A percentile compares a stretch with the other conserved stretches of the same genome.
These are phyloP conservation scores for Hanseniaspora thailandica DNA, from an alignment of 805 yeast genomes.

Conservation along the genomic window DNA sequence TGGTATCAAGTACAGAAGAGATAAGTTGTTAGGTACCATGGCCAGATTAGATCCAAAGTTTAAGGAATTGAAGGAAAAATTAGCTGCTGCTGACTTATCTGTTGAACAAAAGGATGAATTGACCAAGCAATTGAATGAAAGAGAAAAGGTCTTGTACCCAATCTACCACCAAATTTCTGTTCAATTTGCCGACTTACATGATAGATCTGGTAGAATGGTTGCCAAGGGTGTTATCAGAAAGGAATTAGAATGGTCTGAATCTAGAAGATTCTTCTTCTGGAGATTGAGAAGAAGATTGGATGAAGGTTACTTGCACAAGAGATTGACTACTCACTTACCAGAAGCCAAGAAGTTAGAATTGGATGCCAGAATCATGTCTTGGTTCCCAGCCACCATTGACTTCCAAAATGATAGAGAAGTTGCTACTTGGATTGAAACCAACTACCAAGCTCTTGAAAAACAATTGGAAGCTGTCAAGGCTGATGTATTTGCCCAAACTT, in stretches of 20 bases:
- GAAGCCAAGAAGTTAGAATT: constrained; percentile 62
- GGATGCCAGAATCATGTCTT: constrained; percentile 74
- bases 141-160: constrained; percentile 74
- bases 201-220: constrained; percentile 92
- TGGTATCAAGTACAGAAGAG: constrained; percentile 93
- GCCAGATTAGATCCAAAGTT: constrained; percentile 72
- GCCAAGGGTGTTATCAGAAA: constrained; percentile 84
- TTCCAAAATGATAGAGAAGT: constrained; percentile 64
- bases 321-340: constrained; percentile 53
- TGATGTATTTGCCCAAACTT: constrained; percentile 53
- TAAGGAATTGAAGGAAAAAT: constrained; percentile 50
- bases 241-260: constrained; percentile 71
- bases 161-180: constrained; percentile 84
- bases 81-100: constrained; percentile 41
- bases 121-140: constrained; percentile 53
- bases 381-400: constrained; percentile 66
- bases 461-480: constrained; percentile 51
- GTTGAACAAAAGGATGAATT: constrained; percentile 57
- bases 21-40: constrained; percentile 83
- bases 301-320: constrained; percentile 76
- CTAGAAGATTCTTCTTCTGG: constrained; percentile 98
- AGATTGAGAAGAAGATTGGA: constrained; percentile 89
- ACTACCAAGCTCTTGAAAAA: constrained; percentile 51
- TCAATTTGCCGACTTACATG: constrained; percentile 96
- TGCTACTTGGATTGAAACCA: constrained; percentile 74